Conservation (phyloP, 129 eudicot genomes). For the Tagetes patula region DNA sequence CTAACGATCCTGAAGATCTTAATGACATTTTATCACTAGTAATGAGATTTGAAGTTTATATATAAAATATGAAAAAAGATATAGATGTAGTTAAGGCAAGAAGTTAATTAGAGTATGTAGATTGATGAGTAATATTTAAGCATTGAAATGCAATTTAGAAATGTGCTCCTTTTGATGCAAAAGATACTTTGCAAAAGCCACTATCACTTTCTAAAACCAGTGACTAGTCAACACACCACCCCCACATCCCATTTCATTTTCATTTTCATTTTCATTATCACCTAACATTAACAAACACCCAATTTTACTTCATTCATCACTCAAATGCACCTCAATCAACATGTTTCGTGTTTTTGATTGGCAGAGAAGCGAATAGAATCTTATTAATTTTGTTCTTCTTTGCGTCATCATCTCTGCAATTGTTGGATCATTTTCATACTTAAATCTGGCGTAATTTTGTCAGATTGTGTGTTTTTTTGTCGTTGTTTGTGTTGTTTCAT, state of each 20-base stretch:
- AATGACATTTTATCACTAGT: too few relatives aligned
- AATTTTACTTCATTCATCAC: too few relatives aligned
- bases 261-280: neutral
- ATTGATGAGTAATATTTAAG: constrained; percentile 29
- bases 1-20: too few relatives aligned
- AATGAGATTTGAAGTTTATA: too few relatives aligned
- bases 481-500: constrained; percentile 19
- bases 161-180: constrained; percentile 70
- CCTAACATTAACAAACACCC: constrained; percentile 35
- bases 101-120: constrained; percentile 6
- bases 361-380: constrained; percentile 34
- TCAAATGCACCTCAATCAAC: neutral
- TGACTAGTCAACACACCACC: constrained; percentile 43
- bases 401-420: constrained; percentile 27
- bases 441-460: constrained; percentile 35
- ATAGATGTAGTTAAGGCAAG: neutral
- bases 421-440: constrained; percentile 41
- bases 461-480: constrained; percentile 37
- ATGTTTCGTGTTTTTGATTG: constrained; percentile 35
- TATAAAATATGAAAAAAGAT: too few relatives aligned
- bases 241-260: too few relatives aligned
- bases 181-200: constrained; percentile 41
- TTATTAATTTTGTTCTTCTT: constrained; percentile 32
- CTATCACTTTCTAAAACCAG: constrained; percentile 43
- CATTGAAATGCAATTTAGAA: constrained; percentile 32